Evolutionary conservation across 768 basidiomycete genomes (phyloP).

Genomic region (Leccinum pellstonianum): DNA sequence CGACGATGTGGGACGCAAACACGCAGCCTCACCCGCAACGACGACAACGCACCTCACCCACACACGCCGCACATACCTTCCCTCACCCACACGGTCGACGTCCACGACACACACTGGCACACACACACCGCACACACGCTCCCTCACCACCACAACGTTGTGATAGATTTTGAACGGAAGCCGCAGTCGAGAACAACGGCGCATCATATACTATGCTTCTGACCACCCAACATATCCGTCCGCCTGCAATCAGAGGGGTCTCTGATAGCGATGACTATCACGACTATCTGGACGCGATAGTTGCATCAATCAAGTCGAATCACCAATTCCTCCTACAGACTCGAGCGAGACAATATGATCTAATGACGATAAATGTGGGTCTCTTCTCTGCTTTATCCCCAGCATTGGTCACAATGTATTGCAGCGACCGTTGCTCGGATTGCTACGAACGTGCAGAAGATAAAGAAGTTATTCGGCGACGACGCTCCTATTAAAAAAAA

Average conservation of each 20-base stretch:
- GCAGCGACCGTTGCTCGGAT: slow-evolving; percentile 25
- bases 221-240: slow-evolving; percentile 46
- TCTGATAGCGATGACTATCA: slow-evolving; percentile 24
- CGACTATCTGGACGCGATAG: slow-evolving; percentile 50
- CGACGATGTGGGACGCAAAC: too few relatives aligned
- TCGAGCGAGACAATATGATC: slow-evolving; percentile 14
- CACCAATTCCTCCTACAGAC: slow-evolving; percentile 54
- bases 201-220: slow-evolving; percentile 61
- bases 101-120: too few relatives aligned
- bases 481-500: slow-evolving; percentile 39
- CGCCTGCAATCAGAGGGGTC: neutral
- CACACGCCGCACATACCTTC: too few relatives aligned
- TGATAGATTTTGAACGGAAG: slow-evolving; percentile 62
- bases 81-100: too few relatives aligned
- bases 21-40: too few relatives aligned
- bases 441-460: slow-evolving; percentile 48
- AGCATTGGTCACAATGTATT: slow-evolving; percentile 4
- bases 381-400: neutral
- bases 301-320: slow-evolving; percentile 55
- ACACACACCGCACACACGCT: too few relatives aligned
- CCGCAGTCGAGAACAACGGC: slow-evolving; percentile 41
- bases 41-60: too few relatives aligned
- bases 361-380: slow-evolving; percentile 17
- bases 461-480: slow-evolving; percentile 26
- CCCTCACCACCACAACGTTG: too few relatives aligned